Evolutionary conservation across 2,329 filamentous ascomycete genomes (phyloP).

Genomic region (Epichloe aotearoae): DNA sequence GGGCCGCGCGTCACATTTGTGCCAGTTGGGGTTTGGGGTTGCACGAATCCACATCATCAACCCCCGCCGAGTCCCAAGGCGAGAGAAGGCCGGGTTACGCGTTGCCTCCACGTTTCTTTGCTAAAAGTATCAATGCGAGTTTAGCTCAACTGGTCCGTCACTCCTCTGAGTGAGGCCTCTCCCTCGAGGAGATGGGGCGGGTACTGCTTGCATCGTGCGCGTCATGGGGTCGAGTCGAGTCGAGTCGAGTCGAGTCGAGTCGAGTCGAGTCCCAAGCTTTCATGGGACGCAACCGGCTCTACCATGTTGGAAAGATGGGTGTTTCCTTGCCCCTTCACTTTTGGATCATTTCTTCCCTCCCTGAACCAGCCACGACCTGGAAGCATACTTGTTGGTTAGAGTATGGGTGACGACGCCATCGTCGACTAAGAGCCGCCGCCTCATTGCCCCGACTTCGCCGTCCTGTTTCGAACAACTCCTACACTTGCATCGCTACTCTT

Average conservation of each 20-base stretch:
- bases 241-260: no score
- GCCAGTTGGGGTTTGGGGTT: background rate
- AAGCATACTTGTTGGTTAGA: background rate
- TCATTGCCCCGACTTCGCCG: conserved; percentile 1
- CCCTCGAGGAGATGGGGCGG: no score
- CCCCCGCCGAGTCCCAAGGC: background rate
- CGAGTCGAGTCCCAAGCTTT: no score
- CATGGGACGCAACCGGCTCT: no score
- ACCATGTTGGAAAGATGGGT: no score
- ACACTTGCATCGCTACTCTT: background rate
- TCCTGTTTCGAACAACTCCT: background rate
- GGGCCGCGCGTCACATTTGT: conserved; percentile 5
- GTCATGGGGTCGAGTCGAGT: no score
- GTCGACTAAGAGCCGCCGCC: background rate
- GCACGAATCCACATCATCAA: background rate
- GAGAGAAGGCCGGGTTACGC: no score
- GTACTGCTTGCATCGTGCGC: no score
- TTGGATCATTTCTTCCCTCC: background rate
- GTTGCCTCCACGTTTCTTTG: no score
- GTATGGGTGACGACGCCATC: background rate
- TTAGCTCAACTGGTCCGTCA: no score
- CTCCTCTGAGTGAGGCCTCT: no score
- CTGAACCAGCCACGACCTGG: background rate
- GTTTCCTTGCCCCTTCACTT: background rate
- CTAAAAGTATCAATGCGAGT: no score